These are phyloP conservation scores for Paxillus ammoniavirescens DNA, from an alignment of 768 basidiomycete species.

Conservation along the genomic window DNA sequence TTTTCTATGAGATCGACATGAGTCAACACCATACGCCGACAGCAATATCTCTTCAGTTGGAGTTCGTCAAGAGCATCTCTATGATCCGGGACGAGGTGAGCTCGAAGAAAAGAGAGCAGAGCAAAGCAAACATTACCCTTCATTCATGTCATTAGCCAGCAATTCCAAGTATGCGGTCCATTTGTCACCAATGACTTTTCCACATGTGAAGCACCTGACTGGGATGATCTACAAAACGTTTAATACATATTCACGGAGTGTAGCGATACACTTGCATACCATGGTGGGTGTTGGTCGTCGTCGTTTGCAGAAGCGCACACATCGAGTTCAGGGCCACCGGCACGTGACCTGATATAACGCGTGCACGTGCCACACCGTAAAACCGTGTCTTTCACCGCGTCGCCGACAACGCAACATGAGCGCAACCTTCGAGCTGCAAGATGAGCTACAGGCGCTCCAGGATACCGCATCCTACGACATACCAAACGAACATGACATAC, in stretches of 20 bases:
- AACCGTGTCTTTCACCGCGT: conserved; percentile 9
- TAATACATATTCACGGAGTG: not conserved
- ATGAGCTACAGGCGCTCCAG: conserved; percentile 66
- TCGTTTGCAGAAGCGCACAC: not conserved
- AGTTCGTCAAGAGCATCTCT: conserved; percentile 90
- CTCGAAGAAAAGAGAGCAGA: not conserved
- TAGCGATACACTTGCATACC: conserved; percentile 12
- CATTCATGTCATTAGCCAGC: conserved; percentile 75
- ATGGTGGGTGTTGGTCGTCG: conserved; percentile 18
- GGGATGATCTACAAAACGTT: conserved; percentile 75
- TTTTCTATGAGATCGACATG: conserved; percentile 99
- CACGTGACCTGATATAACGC: conserved; percentile 12
- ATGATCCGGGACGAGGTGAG: not conserved
- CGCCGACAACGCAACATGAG: conserved; percentile 30
- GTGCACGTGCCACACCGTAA: conserved; percentile 24
- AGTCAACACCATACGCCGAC: conserved; percentile 94
- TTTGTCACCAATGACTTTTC: conserved; percentile 96
- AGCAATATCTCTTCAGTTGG: conserved; percentile 92
- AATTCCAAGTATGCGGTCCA: conserved; percentile 88
- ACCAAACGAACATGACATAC: conserved; percentile 63
- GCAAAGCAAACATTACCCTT: conserved; percentile 62
- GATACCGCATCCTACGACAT: conserved; percentile 65
- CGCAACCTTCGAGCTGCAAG: conserved; percentile 69
- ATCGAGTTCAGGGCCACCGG: not conserved
- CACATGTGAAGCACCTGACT: conserved; percentile 93